These are phyloP conservation scores for Moesziomyces aphidis DNA, from an alignment of 1,284 basidiomycete species.

Conservation along the genomic window DNA sequence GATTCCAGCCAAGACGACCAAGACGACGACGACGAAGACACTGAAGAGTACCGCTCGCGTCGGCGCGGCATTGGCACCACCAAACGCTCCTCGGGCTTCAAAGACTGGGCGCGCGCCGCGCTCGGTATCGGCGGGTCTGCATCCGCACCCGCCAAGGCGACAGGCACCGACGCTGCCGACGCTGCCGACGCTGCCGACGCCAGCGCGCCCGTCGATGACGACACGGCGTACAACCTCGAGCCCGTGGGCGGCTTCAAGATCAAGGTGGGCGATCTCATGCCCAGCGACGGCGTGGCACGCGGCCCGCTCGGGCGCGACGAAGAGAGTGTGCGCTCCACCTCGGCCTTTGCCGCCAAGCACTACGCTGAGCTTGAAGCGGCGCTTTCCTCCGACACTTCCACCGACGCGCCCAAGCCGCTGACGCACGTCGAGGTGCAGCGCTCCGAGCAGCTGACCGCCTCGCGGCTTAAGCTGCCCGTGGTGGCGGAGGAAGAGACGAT, in stretches of 20 bases:
- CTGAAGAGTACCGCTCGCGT: slow-evolving; percentile 32
- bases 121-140: slow-evolving; percentile 49
- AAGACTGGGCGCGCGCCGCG: slow-evolving; percentile 64
- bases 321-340: slow-evolving; percentile 24
- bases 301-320: slow-evolving; percentile 63
- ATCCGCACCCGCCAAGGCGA: slow-evolving; percentile 2
- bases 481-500: slow-evolving; percentile 93
- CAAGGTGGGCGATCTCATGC: slow-evolving; percentile 60
- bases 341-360: slow-evolving; percentile 56
- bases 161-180: slow-evolving; percentile 7
- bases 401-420: slow-evolving; percentile 61
- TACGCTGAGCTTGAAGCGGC: slow-evolving; percentile 44
- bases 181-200: slow-evolving; percentile 13
- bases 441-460: slow-evolving; percentile 79
- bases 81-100: slow-evolving; percentile 57
- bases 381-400: slow-evolving; percentile 6
- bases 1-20: slow-evolving; percentile 20
- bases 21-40: slow-evolving; percentile 22
- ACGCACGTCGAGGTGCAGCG: slow-evolving; percentile 76
- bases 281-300: slow-evolving; percentile 61
- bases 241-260: slow-evolving; percentile 59
- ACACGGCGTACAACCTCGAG: slow-evolving; percentile 51
- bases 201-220: slow-evolving; percentile 24
- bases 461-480: slow-evolving; percentile 85
- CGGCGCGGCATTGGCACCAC: slow-evolving; percentile 53